Base-by-base conservation (phyloP, 495 filamentous ascomycete genomes). In the Hyaloscypha bicolor region DNA sequence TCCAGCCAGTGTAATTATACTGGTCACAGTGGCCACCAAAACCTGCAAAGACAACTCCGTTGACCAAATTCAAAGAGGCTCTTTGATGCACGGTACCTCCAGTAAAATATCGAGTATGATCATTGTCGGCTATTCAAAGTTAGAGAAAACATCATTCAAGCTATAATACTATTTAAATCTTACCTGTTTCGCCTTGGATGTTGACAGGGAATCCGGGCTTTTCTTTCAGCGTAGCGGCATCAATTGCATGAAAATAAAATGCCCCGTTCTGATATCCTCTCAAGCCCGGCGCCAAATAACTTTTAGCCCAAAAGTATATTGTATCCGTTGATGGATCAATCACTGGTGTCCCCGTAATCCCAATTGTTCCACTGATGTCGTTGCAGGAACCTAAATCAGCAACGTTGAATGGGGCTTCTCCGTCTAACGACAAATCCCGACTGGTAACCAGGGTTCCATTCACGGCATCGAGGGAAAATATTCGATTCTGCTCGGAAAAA, bases 271-370 rank as follows among this genome's bases (percentile, higher is more conserved):
- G 33, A 21, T 71, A 72, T 6, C 75, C 76, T 4, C 5, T 37
- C 9, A 5, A 9, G 33, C 33, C 33, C 9, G 51, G 70, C 74
- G 16, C 59, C 65, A 63, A 76, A 55, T 81, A 81, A 19, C 73
- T 74, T 66, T 81, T 81, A 2, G 77, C 70, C 56, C 69, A 80
- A 32, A 81, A 77, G 66, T 79, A 81, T 6, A 75, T 65, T 39
- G 73, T 79, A 59, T 79, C 76, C 4, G 77, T 79, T 37, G 32
- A 42, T n/a, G 69, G 68, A 65, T 79, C 77, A 48, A 81, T 76
- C n/a, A 78, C 62, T n/a, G 76, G 76, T 9, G 77, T 80, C 19
- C 75, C 79, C 9, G 72, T 73, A 37, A 79, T 76, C 30, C 76
- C 79, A 60, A 45, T 19, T 11, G 42, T 19, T 12, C 14, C 8